Evolutionary conservation across 345 rosid genomes (phyloP).

Genomic region (Hirschfeldia incana): DNA sequence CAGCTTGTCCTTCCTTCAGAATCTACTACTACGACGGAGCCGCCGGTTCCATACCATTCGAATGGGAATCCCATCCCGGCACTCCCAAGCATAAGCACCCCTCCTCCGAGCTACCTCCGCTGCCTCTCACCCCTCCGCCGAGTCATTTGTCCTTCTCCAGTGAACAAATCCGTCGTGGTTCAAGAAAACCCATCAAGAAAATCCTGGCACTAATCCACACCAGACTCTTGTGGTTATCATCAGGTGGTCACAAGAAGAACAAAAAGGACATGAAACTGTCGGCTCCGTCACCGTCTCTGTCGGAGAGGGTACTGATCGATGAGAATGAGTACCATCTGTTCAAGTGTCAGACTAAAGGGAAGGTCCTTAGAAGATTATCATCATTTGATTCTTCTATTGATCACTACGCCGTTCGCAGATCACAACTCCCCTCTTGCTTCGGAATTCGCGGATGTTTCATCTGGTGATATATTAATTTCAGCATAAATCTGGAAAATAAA

Average conservation of each 20-base stretch:
- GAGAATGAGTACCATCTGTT: conserved; percentile 29
- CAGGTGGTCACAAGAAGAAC: not conserved
- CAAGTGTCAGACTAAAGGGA: conserved; percentile 26
- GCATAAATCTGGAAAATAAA: conserved; percentile 4
- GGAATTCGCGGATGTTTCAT: conserved; percentile 18
- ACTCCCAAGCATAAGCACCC: conserved; percentile 39
- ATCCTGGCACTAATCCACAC: conserved; percentile 16
- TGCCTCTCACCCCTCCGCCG: conserved; percentile 41
- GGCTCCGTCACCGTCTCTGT: conserved; percentile 21
- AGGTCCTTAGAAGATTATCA: conserved; percentile 17
- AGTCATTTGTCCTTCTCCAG: conserved; percentile 36
- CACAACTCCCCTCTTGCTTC: conserved; percentile 30
- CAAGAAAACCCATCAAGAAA: conserved; percentile 25
- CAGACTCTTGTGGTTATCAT: conserved; percentile 20
- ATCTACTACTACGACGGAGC: conserved; percentile 35
- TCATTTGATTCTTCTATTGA: conserved; percentile 29
- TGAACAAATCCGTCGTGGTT: conserved; percentile 10
- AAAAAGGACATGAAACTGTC: conserved; percentile 30
- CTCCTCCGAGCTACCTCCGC: conserved; percentile 25
- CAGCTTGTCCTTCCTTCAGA: conserved; percentile 39
- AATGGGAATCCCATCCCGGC: conserved; percentile 42
- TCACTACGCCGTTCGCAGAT: conserved; percentile 23
- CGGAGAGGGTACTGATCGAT: conserved; percentile 32
- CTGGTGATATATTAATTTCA: not conserved
- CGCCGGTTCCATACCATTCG: conserved; percentile 37